phyloP scores from a whole-genome alignment of 2,329 filamentous ascomycete genomes.

The Calonectria crousiana region DNA sequence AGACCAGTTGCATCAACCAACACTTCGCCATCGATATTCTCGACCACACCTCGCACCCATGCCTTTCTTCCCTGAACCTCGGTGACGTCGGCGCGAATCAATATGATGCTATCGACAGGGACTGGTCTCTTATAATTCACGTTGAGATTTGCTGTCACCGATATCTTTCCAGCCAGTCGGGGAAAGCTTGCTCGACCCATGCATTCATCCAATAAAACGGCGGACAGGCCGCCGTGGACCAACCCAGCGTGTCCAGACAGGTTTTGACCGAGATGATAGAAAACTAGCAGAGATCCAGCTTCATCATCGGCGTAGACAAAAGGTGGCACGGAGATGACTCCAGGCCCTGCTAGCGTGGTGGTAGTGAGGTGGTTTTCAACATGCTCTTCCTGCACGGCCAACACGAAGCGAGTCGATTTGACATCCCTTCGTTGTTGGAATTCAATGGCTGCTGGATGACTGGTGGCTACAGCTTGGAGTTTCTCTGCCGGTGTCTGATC shows the following conservation, averaged over 20 bases:
- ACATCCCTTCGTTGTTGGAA: neutral
- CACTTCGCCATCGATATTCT: neutral
- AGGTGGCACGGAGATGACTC: neutral
- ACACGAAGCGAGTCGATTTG: neutral
- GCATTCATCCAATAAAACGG: neutral
- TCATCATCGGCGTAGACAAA: neutral
- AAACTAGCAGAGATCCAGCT: neutral
- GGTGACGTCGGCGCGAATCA: neutral
- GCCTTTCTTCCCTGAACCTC: neutral
- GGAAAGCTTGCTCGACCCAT: constrained; percentile 1
- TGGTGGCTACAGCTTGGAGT: neutral
- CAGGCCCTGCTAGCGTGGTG: neutral
- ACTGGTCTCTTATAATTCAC: neutral
- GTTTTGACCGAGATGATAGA: neutral
- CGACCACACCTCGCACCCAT: neutral
- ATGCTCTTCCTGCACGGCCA: neutral
- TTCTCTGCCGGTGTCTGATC: neutral
- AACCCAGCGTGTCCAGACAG: neutral
- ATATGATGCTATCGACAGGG: neutral
- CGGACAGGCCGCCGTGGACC: neutral
- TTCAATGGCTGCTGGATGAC: neutral
- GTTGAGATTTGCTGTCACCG: neutral
- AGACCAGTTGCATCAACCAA: neutral
- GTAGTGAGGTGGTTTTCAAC: neutral
- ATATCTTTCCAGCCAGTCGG: neutral